Evolutionary conservation across 2,329 filamentous ascomycete species (phyloP).

Genomic region (Aureobasidium sp.): DNA sequence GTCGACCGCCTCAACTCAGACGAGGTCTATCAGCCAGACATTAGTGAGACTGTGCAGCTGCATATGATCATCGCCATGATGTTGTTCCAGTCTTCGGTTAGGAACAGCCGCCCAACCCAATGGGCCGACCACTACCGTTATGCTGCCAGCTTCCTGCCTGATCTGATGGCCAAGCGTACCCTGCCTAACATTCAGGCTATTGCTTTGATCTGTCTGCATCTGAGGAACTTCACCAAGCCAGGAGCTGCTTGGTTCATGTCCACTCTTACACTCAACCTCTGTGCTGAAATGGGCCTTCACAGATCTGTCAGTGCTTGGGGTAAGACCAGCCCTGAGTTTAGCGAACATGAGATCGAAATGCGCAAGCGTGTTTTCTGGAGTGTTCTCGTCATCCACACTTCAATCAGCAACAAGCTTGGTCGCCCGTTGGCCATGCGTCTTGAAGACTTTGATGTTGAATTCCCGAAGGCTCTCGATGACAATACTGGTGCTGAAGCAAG

Average conservation of each 20-base stretch:
- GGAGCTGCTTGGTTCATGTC: conserved; percentile 65
- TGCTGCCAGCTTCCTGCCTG: conserved; percentile 59
- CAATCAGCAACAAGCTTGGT: conserved; percentile 68
- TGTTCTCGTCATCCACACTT: conserved; percentile 58
- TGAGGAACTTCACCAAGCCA: conserved; percentile 72
- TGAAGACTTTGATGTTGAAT: conserved; percentile 71
- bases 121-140: conserved; percentile 77
- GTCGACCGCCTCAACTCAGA: conserved; percentile 67
- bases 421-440: conserved; percentile 66
- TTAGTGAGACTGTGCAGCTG: conserved; percentile 61
- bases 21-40: conserved; percentile 51
- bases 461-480: conserved; percentile 65
- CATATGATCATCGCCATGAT: conserved; percentile 77
- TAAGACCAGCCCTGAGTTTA: conserved; percentile 36
- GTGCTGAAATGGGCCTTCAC: conserved; percentile 69
- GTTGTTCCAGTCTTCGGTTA: conserved; percentile 67
- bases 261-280: conserved; percentile 57
- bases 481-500: conserved; percentile 56
- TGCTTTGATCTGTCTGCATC: conserved; percentile 62
- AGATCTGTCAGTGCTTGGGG: conserved; percentile 58
- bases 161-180: conserved; percentile 55
- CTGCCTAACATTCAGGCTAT: conserved; percentile 66
- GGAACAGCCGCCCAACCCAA: conserved; percentile 59
- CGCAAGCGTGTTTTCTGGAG: conserved; percentile 74
- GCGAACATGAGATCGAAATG: conserved; percentile 63